Conservation (phyloP, 2,329 filamentous ascomycete species). For the Byssochlamys sp. region DNA sequence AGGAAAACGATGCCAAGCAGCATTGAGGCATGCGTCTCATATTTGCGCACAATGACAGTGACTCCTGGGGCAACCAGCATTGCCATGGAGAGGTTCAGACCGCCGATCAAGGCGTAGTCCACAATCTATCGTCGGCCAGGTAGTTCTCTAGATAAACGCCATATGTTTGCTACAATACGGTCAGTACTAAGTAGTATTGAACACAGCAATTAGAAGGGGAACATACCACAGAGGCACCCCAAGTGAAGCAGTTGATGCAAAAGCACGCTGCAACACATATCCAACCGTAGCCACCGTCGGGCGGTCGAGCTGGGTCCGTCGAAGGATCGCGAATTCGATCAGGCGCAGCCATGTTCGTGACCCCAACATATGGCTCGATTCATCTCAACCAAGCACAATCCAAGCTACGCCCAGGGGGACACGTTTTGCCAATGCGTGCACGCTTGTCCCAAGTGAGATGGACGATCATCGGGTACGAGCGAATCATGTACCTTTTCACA, state of each 20-base stretch:
- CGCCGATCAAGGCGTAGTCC: slow-evolving; percentile 22
- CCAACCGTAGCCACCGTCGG: slow-evolving; percentile 24
- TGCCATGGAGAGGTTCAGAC: slow-evolving; percentile 18
- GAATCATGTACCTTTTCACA: not conserved
- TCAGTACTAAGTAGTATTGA: not conserved
- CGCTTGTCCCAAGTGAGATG: too few relatives aligned
- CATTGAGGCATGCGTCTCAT: slow-evolving; percentile 11
- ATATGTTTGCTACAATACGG: not conserved
- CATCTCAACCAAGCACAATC: too few relatives aligned
- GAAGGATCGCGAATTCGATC: too few relatives aligned
- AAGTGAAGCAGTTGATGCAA: slow-evolving; percentile 20
- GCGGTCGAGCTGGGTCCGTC: not conserved
- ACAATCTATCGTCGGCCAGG: slow-evolving; percentile 2
- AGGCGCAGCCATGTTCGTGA: too few relatives aligned
- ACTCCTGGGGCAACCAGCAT: slow-evolving; percentile 18
- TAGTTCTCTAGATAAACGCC: not conserved
- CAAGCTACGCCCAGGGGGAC: too few relatives aligned
- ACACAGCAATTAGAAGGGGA: not conserved
- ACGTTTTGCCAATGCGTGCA: too few relatives aligned
- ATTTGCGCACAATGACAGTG: slow-evolving; percentile 11
- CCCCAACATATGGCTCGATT: too few relatives aligned
- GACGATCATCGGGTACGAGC: not conserved
- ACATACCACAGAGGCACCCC: slow-evolving; percentile 13
- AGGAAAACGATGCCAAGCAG: not conserved
- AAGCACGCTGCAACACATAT: slow-evolving; percentile 17